Evolutionary conservation across 352 stramenopile species (phyloP).

Genomic region (Pythium diclinum): DNA sequence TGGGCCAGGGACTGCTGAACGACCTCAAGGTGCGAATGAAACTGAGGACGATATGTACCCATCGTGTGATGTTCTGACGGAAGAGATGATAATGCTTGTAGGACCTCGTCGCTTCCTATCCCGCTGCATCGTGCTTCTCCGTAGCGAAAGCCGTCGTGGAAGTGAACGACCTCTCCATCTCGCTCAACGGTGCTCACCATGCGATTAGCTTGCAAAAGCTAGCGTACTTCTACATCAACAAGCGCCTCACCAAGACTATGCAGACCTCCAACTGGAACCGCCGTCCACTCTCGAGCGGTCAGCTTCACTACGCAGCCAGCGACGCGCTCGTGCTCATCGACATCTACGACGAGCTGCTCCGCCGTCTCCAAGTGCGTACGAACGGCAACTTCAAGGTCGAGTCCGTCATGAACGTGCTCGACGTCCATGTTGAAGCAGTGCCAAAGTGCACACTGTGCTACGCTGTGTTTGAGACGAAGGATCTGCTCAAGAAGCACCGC

Average conservation of each 20-base stretch:
- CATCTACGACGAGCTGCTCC: conserved; percentile 55
- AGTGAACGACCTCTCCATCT: conserved; percentile 72
- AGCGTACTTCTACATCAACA: conserved; percentile 67
- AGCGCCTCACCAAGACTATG: conserved; percentile 70
- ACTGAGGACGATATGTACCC: not conserved
- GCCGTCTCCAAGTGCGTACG: conserved; percentile 30
- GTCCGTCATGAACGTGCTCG: conserved; percentile 53
- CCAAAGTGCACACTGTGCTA: conserved; percentile 62
- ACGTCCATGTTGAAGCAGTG: conserved; percentile 42
- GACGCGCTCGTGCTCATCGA: conserved; percentile 74
- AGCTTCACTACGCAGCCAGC: conserved; percentile 69
- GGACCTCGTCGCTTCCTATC: conserved; percentile 59
- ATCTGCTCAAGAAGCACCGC: conserved; percentile 45
- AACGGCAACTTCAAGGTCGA: conserved; percentile 41
- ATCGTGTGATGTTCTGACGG: not conserved
- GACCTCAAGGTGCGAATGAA: conserved; percentile 43
- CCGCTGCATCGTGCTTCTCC: conserved; percentile 61
- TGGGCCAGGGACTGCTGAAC: conserved; percentile 61
- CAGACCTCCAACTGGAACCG: conserved; percentile 79
- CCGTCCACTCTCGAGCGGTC: conserved; percentile 44
- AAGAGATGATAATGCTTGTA: conserved; percentile 5
- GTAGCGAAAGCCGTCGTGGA: conserved; percentile 67
- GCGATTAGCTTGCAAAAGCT: conserved; percentile 75
- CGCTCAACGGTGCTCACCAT: conserved; percentile 42
- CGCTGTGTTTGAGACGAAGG: conserved; percentile 32